Base-by-base conservation (phyloP, 2,329 filamentous ascomycete genomes). In the Trichophyton equinum region DNA sequence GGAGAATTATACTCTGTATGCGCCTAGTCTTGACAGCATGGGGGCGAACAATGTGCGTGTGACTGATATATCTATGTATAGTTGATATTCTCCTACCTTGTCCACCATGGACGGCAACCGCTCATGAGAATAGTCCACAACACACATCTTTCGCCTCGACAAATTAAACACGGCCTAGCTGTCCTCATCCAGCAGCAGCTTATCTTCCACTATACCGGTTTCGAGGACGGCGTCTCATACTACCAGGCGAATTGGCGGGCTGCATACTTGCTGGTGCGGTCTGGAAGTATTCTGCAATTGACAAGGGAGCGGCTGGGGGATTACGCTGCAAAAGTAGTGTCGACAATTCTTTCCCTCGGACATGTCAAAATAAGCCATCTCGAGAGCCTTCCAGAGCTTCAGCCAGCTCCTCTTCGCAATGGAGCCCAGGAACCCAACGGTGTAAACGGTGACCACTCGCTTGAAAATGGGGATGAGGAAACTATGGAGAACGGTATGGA, bases 1-100 rank as follows among this genome's bases (percentile, higher is more conserved):
- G 94, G 94, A 71, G 89, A 95, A 77, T 84, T 97, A 62, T 90
- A 91, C 64, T 89, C 90, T 72, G 92, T 96, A 87, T 70, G 87
- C 61, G 53, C 27, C 61, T 61, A 42, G 30, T 55, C 55, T 42
- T 55, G 53, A 60, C 51, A 53, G 22, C 4, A 53, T 30, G n/a
- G n/a, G n/a, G n/a, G n/a, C 33, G 2, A 13, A 38, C 11, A 59
- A 13, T 46, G 9, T 22, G 27, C 25, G 22, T 13, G 15, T 59
- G 20, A 36, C 40, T 59, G 42, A 46, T 27, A 15, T 18, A 18
- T 22, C 2, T 6, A 20, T 38, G 15, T 51, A 61, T 65, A 97
- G 91, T 87, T 89, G 75, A 91, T 97, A 70, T 90, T 95, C 70
- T 82, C 85, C 57, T 82, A 85, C 57, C 84, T 99, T 62, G 80